These are phyloP conservation scores for Dothistroma pini DNA, from an alignment of 2,329 filamentous ascomycete genomes.

Conservation along the genomic window DNA sequence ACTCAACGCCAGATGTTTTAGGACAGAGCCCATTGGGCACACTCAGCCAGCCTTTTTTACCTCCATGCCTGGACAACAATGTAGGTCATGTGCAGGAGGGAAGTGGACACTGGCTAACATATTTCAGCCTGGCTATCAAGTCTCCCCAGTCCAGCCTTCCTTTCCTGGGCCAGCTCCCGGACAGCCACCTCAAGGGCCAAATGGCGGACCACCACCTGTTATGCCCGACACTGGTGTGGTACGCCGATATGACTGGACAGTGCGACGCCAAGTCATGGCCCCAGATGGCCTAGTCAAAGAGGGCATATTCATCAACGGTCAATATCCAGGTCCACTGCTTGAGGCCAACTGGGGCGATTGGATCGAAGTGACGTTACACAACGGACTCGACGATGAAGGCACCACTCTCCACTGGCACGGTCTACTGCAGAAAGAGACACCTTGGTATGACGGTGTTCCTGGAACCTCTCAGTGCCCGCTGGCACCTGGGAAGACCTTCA, in stretches of 20 bases:
- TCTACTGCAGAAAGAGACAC: slow-evolving; percentile 49
- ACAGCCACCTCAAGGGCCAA: neutral
- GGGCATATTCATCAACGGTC: slow-evolving; percentile 41
- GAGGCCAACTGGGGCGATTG: slow-evolving; percentile 46
- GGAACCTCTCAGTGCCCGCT: slow-evolving; percentile 46
- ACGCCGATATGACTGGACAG: slow-evolving; percentile 7
- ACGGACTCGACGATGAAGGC: slow-evolving; percentile 23
- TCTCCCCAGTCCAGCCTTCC: neutral
- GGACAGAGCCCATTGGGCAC: slow-evolving; percentile 1
- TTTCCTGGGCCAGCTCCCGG: neutral
- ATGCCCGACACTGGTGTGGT: slow-evolving; percentile 9
- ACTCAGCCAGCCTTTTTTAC: neutral
- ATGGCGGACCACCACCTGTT: slow-evolving; percentile 1
- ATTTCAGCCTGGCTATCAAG: neutral
- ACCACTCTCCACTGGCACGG: slow-evolving; percentile 46
- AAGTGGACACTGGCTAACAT: neutral
- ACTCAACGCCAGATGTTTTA: neutral
- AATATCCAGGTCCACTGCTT: slow-evolving; percentile 45
- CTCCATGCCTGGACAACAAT: neutral
- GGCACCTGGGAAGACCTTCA: slow-evolving; percentile 31
- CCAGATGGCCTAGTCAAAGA: slow-evolving; percentile 35
- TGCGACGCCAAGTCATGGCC: slow-evolving; percentile 38
- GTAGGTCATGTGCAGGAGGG: neutral
- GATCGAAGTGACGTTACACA: slow-evolving; percentile 38
- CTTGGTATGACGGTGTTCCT: slow-evolving; percentile 49